Evolutionary conservation across 768 basidiomycete species (phyloP), one percentile per base, ranked within the genome.

Genomic region (Arthromyces matolae): DNA sequence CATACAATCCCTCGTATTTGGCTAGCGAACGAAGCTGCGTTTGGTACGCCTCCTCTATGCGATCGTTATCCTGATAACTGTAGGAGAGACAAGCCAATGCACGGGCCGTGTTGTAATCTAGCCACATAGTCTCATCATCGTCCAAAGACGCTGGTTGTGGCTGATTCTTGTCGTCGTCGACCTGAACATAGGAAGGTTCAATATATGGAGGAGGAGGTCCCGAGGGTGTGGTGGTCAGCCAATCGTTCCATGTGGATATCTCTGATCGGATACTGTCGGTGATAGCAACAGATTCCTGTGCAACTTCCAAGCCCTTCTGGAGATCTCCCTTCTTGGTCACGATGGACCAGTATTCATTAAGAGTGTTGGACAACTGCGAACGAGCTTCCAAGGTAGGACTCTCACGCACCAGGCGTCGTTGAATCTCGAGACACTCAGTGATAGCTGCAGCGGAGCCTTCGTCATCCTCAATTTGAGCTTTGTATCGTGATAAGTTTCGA

Each of bases 41-140:
- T n/a, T 50, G 39, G 22, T 50, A 50, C 22, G 49, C 52, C 28
- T 53, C 52, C 4, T 39, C 35, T 8, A 47, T 27, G 9, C 49
- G 42, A 8, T 42, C 16, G 7, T 35, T 28, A 16, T 53, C 49
- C n/a, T 49, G 38, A 5, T 50, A 33, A 33, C 48, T 50, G 38
- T 25, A 50, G 3, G 52, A 44, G 8, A 53, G 38, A 22, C 43
- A 40, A 16, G 29, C 38, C 3, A 49, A 35, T 4, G 52, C 49
- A 14, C 52, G 52, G 40, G 43, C 52, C 1, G 44, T 53, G 25
- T 50, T 53, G 28, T 25, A 50, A 22, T 53, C 38, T 16, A 53
- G 36, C 49, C 52, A 50, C 18, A 45, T n/a, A 5, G 42, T 38
- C 14, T 42, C 44, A 8, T 50, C 43, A 9, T 45, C 39, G n/a